phyloP scores from a whole-genome alignment of 805 yeast species.

The Myxozyma nipponensis region DNA sequence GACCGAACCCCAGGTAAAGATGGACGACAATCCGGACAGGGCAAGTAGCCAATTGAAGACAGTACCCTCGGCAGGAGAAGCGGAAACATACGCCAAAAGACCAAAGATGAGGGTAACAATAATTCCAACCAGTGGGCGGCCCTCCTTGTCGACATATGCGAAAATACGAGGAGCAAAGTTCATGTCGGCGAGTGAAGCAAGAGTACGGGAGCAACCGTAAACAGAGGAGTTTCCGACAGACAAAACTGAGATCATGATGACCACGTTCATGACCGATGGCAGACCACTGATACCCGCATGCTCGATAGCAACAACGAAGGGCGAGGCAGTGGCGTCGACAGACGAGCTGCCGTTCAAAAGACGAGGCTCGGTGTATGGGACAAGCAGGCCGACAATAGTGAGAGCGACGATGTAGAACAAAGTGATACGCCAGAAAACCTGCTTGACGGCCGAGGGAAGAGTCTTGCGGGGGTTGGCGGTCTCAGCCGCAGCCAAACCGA shows the following conservation, averaged over 20 bases:
- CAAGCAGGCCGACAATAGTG: slow-evolving; percentile 61
- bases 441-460: slow-evolving; percentile 71
- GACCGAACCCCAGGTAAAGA: slow-evolving; percentile 76
- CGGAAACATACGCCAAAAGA: slow-evolving; percentile 57
- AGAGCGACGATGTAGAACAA: slow-evolving; percentile 62
- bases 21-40: slow-evolving; percentile 71
- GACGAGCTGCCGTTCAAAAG: slow-evolving; percentile 47
- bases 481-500: slow-evolving; percentile 76
- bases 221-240: slow-evolving; percentile 74
- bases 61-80: slow-evolving; percentile 46
- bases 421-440: slow-evolving; percentile 77
- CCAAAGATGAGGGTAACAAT: slow-evolving; percentile 47
- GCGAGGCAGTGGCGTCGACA: slow-evolving; percentile 65
- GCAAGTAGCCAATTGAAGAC: slow-evolving; percentile 75
- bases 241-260: slow-evolving; percentile 61
- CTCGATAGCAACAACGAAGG: slow-evolving; percentile 67
- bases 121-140: slow-evolving; percentile 74
- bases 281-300: slow-evolving; percentile 64
- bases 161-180: slow-evolving; percentile 59
- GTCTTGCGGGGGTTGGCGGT: slow-evolving; percentile 61
- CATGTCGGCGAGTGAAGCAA: slow-evolving; percentile 63
- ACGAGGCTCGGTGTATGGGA: slow-evolving; percentile 56
- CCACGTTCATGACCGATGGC: slow-evolving; percentile 68
- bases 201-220: slow-evolving; percentile 65
- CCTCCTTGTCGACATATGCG: slow-evolving; percentile 68